phyloP scores from a whole-genome alignment of 2,329 filamentous ascomycete species.

The Thyridium curvatum region DNA sequence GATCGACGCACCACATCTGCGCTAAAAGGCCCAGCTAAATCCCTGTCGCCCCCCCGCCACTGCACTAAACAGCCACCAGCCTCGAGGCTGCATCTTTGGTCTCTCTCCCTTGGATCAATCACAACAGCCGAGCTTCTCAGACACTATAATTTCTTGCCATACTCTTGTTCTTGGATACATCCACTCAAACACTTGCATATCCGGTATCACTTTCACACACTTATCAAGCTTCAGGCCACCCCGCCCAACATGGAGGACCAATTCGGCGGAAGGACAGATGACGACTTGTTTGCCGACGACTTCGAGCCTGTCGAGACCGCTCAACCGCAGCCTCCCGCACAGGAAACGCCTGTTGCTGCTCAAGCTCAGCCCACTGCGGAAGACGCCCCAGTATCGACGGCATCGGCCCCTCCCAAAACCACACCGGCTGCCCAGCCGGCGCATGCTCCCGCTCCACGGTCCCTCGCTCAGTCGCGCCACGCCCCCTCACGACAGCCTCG shows the following conservation, averaged over 20 bases:
- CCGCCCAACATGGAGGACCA: conserved; percentile 49
- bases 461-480: conserved; percentile 25
- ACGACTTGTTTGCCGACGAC: conserved; percentile 57
- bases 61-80: no score
- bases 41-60: no score
- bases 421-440: conserved; percentile 9
- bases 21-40: no score
- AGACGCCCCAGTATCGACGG: conserved; percentile 5
- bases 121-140: no score
- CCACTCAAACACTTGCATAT: no score
- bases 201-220: no score
- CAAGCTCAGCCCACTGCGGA: background rate
- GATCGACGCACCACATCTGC: no score
- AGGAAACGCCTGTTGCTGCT: conserved; percentile 2
- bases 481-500: conserved; percentile 12
- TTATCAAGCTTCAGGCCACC: background rate
- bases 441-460: conserved; percentile 10
- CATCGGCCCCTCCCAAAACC: conserved; percentile 8
- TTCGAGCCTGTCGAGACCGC: conserved; percentile 43
- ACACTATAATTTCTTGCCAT: no score
- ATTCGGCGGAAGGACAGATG: conserved; percentile 54
- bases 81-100: no score
- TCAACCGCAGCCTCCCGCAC: conserved; percentile 1
- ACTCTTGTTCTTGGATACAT: no score
- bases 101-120: no score